Percentiles rank a stretch among this genome's conserved stretches.
Evolutionary conservation across 2,329 filamentous ascomycete genomes (phyloP).

Genomic region (Fusarium albosuccineum): DNA sequence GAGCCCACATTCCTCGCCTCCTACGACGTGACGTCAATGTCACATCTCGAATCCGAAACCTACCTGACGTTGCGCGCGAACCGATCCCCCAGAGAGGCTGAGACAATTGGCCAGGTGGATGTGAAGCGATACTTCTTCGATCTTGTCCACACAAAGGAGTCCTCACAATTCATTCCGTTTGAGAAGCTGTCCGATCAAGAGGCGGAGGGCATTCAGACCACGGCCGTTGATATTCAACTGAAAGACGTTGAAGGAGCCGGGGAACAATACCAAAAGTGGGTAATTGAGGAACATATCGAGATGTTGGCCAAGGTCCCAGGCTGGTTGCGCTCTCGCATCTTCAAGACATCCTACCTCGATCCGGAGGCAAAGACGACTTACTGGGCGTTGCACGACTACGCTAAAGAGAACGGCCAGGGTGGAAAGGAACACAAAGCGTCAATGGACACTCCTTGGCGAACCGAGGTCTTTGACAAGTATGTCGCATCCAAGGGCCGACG

Average conservation of each 20-base stretch:
- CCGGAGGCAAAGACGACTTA: slow-evolving; percentile 64
- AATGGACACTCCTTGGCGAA: slow-evolving; percentile 71
- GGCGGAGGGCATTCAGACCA: slow-evolving; percentile 70
- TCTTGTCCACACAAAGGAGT: slow-evolving; percentile 68
- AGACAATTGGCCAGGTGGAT: slow-evolving; percentile 67
- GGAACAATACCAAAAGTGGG: slow-evolving; percentile 75
- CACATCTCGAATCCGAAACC: slow-evolving; percentile 74
- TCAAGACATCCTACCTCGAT: slow-evolving; percentile 75
- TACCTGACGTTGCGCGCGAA: slow-evolving; percentile 76
- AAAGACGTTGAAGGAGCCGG: slow-evolving; percentile 63
- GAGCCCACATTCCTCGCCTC: slow-evolving; percentile 80
- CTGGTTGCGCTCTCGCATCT: slow-evolving; percentile 81
- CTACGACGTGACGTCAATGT: slow-evolving; percentile 85
- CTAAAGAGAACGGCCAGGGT: slow-evolving; percentile 73
- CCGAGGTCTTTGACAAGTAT: slow-evolving; percentile 69
- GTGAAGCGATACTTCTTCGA: slow-evolving; percentile 81
- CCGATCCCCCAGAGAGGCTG: slow-evolving; percentile 66
- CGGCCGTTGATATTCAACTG: slow-evolving; percentile 72
- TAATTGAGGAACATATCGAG: slow-evolving; percentile 78
- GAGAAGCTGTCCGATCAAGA: slow-evolving; percentile 72
- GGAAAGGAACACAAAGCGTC: slow-evolving; percentile 74
- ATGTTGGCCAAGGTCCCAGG: slow-evolving; percentile 81
- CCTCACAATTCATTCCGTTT: slow-evolving; percentile 68
- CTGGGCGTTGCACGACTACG: slow-evolving; percentile 80
- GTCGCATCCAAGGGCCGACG: slow-evolving; percentile 70